These are phyloP conservation scores for Leptographium wingfieldii DNA, from an alignment of 2,329 filamentous ascomycete species.

Conservation along the genomic window DNA sequence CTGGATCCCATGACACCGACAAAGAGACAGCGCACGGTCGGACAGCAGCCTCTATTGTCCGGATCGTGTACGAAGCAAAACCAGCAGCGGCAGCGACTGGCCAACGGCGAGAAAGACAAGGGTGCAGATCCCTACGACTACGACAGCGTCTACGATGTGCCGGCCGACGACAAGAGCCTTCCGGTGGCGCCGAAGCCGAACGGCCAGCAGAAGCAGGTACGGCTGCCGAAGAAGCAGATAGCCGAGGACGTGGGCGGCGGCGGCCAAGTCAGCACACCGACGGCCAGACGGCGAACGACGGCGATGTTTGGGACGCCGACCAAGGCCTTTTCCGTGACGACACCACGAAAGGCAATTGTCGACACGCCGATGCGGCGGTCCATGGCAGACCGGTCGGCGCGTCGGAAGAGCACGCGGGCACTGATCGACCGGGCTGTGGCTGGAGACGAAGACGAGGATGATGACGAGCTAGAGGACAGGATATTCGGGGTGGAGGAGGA, in stretches of 20 bases:
- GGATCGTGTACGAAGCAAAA: no score
- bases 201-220: not conserved
- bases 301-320: slow-evolving; percentile 20
- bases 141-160: slow-evolving; percentile 5
- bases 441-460: slow-evolving; percentile 48
- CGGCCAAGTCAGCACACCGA: slow-evolving; percentile 13
- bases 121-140: not conserved
- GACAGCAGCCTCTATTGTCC: no score
- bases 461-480: slow-evolving; percentile 53
- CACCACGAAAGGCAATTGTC: slow-evolving; percentile 19
- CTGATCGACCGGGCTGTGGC: slow-evolving; percentile 60
- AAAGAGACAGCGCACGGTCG: not conserved
- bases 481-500: slow-evolving; percentile 49
- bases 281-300: slow-evolving; percentile 13
- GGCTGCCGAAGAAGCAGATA: not conserved
- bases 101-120: not conserved
- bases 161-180: not conserved
- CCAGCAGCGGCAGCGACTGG: no score
- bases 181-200: not conserved
- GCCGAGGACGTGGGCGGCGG: not conserved
- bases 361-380: slow-evolving; percentile 49
- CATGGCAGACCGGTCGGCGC: slow-evolving; percentile 73
- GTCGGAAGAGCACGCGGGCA: slow-evolving; percentile 68
- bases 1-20: not conserved
- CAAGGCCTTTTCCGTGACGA: slow-evolving; percentile 19